Conservation (phyloP, 805 yeast genomes). For the Metschnikowia reukaufii region DNA sequence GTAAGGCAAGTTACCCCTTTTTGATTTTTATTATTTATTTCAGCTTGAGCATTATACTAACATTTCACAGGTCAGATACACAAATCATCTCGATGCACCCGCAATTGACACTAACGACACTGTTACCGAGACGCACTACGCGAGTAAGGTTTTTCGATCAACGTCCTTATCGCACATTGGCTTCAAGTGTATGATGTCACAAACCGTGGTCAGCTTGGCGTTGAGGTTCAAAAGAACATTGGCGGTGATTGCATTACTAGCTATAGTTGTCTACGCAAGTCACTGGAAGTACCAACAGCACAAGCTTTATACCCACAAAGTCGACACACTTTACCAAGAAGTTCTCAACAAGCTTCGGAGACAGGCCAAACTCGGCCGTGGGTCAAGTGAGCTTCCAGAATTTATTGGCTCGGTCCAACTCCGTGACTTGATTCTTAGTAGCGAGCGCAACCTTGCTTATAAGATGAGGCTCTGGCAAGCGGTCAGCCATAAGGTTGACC, state of each 20-base stretch:
- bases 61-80: constrained; percentile 25
- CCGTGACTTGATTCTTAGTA: constrained; percentile 58
- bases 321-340: constrained; percentile 47
- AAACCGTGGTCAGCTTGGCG: constrained; percentile 45
- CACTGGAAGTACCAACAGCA: constrained; percentile 38
- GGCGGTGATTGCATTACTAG: constrained; percentile 16
- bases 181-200: constrained; percentile 54
- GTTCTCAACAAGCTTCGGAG: constrained; percentile 51
- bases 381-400: constrained; percentile 31
- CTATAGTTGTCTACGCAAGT: constrained; percentile 19
- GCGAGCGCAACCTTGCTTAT: constrained; percentile 36
- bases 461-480: constrained; percentile 54
- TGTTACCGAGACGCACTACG: constrained; percentile 36
- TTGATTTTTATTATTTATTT: not conserved
- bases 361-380: constrained; percentile 38
- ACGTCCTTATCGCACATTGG: constrained; percentile 65
- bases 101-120: constrained; percentile 39
- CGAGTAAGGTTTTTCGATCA: constrained; percentile 66
- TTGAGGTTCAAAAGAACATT: constrained; percentile 24
- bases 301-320: constrained; percentile 38
- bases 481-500: constrained; percentile 57
- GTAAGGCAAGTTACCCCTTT: constrained; percentile 67
- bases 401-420: constrained; percentile 71
- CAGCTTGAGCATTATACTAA: constrained; percentile 24
- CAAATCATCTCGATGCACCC: constrained; percentile 22